phyloP scores from a whole-genome alignment of 805 yeast genomes.

The Candida sakaeoensis region DNA sequence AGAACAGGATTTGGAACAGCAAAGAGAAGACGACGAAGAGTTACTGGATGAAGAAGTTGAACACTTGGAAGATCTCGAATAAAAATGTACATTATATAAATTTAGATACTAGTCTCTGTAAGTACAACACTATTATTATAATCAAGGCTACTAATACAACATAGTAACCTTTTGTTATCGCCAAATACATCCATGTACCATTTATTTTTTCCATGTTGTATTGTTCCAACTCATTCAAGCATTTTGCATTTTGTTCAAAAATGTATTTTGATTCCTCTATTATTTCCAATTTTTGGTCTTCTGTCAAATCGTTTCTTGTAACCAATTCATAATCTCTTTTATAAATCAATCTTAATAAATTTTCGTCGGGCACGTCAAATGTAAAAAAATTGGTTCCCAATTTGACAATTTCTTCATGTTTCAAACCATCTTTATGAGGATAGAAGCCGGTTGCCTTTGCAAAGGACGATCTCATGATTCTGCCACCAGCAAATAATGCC shows the following conservation, averaged over 20 bases:
- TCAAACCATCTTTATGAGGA: slow-evolving; percentile 66
- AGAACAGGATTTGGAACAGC: slow-evolving; percentile 10
- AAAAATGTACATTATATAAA: slow-evolving; percentile 4
- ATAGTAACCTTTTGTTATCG: slow-evolving; percentile 51
- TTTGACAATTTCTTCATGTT: slow-evolving; percentile 58
- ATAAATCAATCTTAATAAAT: slow-evolving; percentile 58
- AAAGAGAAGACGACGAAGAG: slow-evolving; percentile 4
- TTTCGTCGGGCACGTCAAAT: slow-evolving; percentile 67
- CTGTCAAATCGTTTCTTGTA: slow-evolving; percentile 68
- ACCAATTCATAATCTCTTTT: slow-evolving; percentile 75
- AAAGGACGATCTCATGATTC: slow-evolving; percentile 63
- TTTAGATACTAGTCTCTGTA: slow-evolving; percentile 27
- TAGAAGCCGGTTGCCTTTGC: slow-evolving; percentile 66
- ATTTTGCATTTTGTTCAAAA: slow-evolving; percentile 56
- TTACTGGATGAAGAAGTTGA: slow-evolving; percentile 7
- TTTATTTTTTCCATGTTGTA: slow-evolving; percentile 59
- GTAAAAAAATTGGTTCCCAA: slow-evolving; percentile 69
- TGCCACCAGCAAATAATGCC: slow-evolving; percentile 85
- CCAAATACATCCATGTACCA: slow-evolving; percentile 51
- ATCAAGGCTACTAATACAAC: slow-evolving; percentile 29
- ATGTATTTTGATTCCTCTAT: slow-evolving; percentile 65
- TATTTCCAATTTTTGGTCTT: slow-evolving; percentile 65
- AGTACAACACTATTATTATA: slow-evolving; percentile 29
- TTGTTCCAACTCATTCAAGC: slow-evolving; percentile 63
- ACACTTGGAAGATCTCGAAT: slow-evolving; percentile 7